A percentile compares a stretch with the other conserved stretches of the same genome.
phyloP scores from a whole-genome alignment of 352 stramenopile species.

The Pythium insidiosum region DNA sequence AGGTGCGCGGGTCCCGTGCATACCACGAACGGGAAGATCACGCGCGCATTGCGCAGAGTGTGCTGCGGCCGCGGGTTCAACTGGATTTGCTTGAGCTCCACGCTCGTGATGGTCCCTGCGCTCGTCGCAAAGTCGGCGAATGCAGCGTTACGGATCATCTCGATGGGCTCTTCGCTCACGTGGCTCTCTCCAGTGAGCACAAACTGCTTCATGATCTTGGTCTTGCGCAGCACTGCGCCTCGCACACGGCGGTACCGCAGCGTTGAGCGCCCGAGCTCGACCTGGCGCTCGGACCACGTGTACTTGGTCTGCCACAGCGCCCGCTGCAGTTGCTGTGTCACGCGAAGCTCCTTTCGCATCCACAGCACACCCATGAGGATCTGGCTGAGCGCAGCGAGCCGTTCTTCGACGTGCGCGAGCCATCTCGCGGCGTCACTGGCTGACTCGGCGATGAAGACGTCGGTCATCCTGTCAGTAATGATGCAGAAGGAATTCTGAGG shows the following conservation, averaged over 20 bases:
- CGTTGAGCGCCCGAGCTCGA: slow-evolving; percentile 48
- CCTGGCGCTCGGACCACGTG: slow-evolving; percentile 42
- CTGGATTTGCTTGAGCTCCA: slow-evolving; percentile 12
- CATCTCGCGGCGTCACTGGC: slow-evolving; percentile 36
- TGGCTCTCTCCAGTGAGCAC: slow-evolving; percentile 41
- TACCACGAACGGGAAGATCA: slow-evolving; percentile 47
- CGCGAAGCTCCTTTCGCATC: slow-evolving; percentile 41
- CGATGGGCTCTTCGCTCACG: slow-evolving; percentile 45
- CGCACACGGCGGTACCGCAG: slow-evolving; percentile 50
- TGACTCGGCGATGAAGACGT: slow-evolving; percentile 53
- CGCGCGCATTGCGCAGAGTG: slow-evolving; percentile 9
- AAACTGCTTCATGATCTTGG: slow-evolving; percentile 65
- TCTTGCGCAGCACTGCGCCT: slow-evolving; percentile 14
- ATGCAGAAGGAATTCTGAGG: slow-evolving; percentile 52
- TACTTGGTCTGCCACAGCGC: slow-evolving; percentile 55
- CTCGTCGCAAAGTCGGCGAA: slow-evolving; percentile 11
- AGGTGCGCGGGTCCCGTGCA: slow-evolving; percentile 47
- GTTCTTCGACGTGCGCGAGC: slow-evolving; percentile 37
- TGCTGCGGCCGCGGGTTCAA: slow-evolving; percentile 9
- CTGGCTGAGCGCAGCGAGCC: slow-evolving; percentile 34
- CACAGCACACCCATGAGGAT: slow-evolving; percentile 43
- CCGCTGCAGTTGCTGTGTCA: slow-evolving; percentile 42
- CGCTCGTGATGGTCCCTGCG: slow-evolving; percentile 7
- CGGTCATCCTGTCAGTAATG: slow-evolving; percentile 45
- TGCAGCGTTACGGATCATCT: slow-evolving; percentile 25